These are phyloP conservation scores for Salix suchowensis DNA, from an alignment of 345 rosid species.

Conservation along the genomic window DNA sequence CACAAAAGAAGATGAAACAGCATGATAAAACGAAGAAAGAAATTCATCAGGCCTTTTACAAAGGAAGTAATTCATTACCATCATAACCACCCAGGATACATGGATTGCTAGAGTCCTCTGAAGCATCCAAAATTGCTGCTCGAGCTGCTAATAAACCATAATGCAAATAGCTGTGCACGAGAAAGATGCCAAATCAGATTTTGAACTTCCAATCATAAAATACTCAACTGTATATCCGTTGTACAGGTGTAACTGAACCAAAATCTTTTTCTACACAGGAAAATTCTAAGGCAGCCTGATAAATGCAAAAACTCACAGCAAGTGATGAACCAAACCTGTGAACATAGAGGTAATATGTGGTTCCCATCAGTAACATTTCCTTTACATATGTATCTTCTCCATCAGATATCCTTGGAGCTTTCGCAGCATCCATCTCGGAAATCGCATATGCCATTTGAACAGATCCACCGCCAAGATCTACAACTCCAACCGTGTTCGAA, in stretches of 20 bases:
- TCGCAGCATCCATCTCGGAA: slow-evolving; percentile 70
- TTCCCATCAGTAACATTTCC: slow-evolving; percentile 73
- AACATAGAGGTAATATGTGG: slow-evolving; percentile 80
- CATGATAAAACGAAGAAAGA: not conserved
- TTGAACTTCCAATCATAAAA: not conserved
- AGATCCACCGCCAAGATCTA: slow-evolving; percentile 99
- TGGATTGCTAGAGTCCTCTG: slow-evolving; percentile 65
- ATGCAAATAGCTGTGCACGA: slow-evolving; percentile 75
- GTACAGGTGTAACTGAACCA: not conserved
- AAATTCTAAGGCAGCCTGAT: not conserved
- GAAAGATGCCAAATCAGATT: slow-evolving; percentile 21
- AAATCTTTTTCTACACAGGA: slow-evolving; percentile 1
- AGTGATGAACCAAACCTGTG: slow-evolving; percentile 57
- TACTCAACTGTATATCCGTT: not conserved
- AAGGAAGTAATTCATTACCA: slow-evolving; percentile 43
- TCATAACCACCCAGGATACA: slow-evolving; percentile 76
- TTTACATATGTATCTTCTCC: slow-evolving; percentile 82
- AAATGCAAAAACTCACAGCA: slow-evolving; percentile 7
- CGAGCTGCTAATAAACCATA: slow-evolving; percentile 96
- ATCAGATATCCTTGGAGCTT: slow-evolving; percentile 52
- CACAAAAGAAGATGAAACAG: not conserved
- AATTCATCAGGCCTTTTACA: not conserved
- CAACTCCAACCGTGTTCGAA: slow-evolving; percentile 81
- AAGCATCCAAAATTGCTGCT: slow-evolving; percentile 75
- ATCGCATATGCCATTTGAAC: slow-evolving; percentile 99